phyloP scores from a whole-genome alignment of 768 basidiomycete species.

The Russula compacta region DNA sequence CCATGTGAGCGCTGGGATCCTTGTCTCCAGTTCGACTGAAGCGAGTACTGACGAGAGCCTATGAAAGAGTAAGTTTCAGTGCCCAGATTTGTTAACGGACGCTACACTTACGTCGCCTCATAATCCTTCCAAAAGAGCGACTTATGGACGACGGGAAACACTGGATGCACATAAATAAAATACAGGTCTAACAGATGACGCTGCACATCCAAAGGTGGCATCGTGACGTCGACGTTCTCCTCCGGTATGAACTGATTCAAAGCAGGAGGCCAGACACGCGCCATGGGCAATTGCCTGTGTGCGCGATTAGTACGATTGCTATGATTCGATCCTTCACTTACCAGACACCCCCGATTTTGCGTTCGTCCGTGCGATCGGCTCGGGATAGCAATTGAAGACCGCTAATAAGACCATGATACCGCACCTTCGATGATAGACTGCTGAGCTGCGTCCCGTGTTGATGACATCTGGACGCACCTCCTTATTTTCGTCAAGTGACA shows the following conservation, averaged over 20 bases:
- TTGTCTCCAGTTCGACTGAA: not conserved
- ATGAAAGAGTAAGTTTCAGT: not conserved
- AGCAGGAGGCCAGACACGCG: slow-evolving; percentile 61
- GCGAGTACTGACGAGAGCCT: slow-evolving; percentile 13
- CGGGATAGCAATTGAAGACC: slow-evolving; percentile 68
- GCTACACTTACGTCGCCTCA: slow-evolving; percentile 19
- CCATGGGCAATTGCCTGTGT: slow-evolving; percentile 61
- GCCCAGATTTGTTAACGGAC: not conserved
- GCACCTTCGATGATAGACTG: slow-evolving; percentile 42
- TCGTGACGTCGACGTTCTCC: slow-evolving; percentile 34
- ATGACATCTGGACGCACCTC: slow-evolving; percentile 38
- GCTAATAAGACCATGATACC: slow-evolving; percentile 73
- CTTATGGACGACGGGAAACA: slow-evolving; percentile 76
- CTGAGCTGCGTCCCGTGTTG: slow-evolving; percentile 23
- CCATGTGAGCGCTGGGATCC: not conserved
- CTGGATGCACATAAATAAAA: slow-evolving; percentile 77
- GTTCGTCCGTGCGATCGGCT: slow-evolving; percentile 55
- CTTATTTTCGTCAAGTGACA: slow-evolving; percentile 68
- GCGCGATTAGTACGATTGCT: not conserved
- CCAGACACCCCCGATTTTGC: slow-evolving; percentile 64
- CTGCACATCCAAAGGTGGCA: slow-evolving; percentile 58
- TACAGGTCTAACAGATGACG: slow-evolving; percentile 64
- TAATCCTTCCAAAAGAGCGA: slow-evolving; percentile 59
- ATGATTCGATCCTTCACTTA: slow-evolving; percentile 23
- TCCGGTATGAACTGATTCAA: slow-evolving; percentile 37